Evolutionary conservation across 805 yeast species (phyloP).

Genomic region (Starmerella geochares): DNA sequence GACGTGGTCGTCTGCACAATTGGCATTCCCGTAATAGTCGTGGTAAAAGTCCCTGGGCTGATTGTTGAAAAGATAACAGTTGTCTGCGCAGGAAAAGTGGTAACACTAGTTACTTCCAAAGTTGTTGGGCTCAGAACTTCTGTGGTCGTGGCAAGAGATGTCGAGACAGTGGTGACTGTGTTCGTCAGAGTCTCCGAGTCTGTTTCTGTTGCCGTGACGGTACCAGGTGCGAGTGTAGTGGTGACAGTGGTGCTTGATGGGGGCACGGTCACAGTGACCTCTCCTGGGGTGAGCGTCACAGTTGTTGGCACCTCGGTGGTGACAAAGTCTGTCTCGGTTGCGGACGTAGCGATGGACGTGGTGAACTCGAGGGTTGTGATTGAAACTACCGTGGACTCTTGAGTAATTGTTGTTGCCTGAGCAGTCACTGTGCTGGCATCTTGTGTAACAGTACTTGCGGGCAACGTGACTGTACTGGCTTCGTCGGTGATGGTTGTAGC

Average conservation of each 20-base stretch:
- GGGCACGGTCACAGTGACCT: conserved; percentile 4
- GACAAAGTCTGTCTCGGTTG: conserved; percentile 7
- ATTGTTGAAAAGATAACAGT: conserved; percentile 12
- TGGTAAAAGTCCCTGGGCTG: conserved; percentile 12
- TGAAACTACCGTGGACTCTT: not conserved
- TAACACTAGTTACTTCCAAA: not conserved
- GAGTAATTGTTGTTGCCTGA: conserved; percentile 6
- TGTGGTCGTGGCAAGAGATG: not conserved
- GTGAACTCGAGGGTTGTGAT: not conserved
- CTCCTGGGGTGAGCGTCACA: not conserved
- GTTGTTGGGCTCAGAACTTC: not conserved
- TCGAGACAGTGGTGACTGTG: not conserved
- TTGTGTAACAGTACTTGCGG: conserved; percentile 10
- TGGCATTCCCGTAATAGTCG: conserved; percentile 9
- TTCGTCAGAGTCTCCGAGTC: not conserved
- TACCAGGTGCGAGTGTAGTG: not conserved
- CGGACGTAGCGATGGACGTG: not conserved
- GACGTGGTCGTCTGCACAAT: conserved; percentile 6
- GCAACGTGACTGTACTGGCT: conserved; percentile 6
- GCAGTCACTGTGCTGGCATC: conserved; percentile 6
- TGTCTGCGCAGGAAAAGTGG: conserved; percentile 12
- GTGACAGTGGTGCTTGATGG: conserved; percentile 4
- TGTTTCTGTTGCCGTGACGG: not conserved
- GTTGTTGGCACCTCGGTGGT: conserved; percentile 1
- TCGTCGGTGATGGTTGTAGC: conserved; percentile 1